Base-by-base conservation (phyloP, 2,329 filamentous ascomycete species). In the Ascocoryne sarcoides region DNA sequence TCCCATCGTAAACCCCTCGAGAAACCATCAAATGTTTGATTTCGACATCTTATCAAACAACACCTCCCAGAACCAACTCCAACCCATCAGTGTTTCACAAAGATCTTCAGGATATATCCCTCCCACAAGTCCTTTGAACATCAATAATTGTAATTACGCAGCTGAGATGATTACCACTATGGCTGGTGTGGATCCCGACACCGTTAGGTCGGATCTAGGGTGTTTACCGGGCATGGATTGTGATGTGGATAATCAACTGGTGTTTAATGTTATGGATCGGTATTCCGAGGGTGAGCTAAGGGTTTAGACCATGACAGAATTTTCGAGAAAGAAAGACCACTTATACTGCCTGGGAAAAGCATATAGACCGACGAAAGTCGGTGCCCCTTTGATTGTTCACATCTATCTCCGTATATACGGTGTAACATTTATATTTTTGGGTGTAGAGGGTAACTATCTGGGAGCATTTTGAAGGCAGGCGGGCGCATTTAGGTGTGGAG, bases 81-180 rank as follows among this genome's bases (percentile, higher is more conserved):
- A 45, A 39, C 41, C 23, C 10, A 38, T 45, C 9, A 23, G 36
- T 23, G 15, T 29, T 15, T 29, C 32, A 12, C 45, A 46, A 10
- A 38, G 39, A 32, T 45, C 44, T 32, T 42, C 40, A 10, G 28
- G 45, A 8, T 50, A 48, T 42, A 49, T 48, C 26, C 46, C 46
- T 7, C 37, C 42, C 9, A 42, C 42, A 9, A 33, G 41, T 12
- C 43, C 23, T 28, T 4, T 33, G 12, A 57, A 59, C 33, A 38
- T 54, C 28, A 59, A 58, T 38, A 56, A 48, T 35, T 61, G 58
- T 38, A 52, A 65, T 14, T 58, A 62, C 43, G 66, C 66, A 14
- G 60, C 66, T 9, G 63, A 66, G 35, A 64, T 69, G 31, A 67
- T 70, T 20, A 61, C 64, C 10, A 62, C 54, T 5, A 65, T 70